These are phyloP conservation scores for Cladophialophora psammophila DNA, from an alignment of 2,329 filamentous ascomycete species.

Conservation along the genomic window DNA sequence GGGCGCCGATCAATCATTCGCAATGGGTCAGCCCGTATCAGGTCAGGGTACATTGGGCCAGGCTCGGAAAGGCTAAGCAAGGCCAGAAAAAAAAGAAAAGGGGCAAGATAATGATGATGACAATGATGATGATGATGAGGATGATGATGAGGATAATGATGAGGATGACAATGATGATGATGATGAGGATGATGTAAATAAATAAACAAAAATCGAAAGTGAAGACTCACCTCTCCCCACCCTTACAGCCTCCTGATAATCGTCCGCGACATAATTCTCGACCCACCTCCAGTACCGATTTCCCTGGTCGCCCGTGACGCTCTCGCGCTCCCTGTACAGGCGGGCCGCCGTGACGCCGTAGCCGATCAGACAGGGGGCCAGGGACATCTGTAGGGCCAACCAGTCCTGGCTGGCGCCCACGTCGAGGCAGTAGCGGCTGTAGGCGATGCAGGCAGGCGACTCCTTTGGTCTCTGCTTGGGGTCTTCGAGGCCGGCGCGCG, in stretches of 20 bases:
- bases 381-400: conserved; percentile 82
- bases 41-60: too few relatives aligned
- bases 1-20: neutral
- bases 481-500: conserved; percentile 73
- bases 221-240: conserved; percentile 56
- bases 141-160: neutral
- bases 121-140: too few relatives aligned
- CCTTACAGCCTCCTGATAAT: conserved; percentile 76
- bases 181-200: too few relatives aligned
- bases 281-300: conserved; percentile 93
- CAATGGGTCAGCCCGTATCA: neutral
- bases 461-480: conserved; percentile 64
- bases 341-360: conserved; percentile 81
- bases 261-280: conserved; percentile 81
- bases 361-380: conserved; percentile 88
- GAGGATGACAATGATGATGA: neutral
- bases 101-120: too few relatives aligned
- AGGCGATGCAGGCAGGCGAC: conserved; percentile 78
- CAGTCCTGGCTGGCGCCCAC: conserved; percentile 87
- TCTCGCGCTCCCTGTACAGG: conserved; percentile 69
- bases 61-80: neutral
- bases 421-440: conserved; percentile 86
- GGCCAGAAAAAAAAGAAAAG: neutral
- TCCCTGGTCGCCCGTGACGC: conserved; percentile 58
- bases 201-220: neutral